A percentile compares a stretch with the other conserved stretches of the same genome.
Conservation (phyloP, 1,284 basidiomycete species). For the Neolentinus lepideus region DNA sequence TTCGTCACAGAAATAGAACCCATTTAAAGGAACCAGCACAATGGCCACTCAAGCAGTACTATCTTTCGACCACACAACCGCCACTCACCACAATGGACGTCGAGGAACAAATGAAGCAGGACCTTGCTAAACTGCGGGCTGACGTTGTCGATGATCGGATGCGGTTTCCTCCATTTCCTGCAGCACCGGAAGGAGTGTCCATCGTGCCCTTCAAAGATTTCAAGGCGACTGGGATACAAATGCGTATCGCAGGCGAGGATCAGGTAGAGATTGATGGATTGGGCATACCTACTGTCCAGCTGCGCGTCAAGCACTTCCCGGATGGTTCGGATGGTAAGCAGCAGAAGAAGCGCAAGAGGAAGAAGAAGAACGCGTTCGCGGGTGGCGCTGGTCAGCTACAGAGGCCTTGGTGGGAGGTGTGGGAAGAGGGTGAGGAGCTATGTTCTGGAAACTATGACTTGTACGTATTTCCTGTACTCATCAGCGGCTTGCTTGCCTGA, state of each 20-base stretch:
- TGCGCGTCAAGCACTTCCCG: constrained; percentile 41
- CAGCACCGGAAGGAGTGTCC: constrained; percentile 37
- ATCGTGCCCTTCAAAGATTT: constrained; percentile 55
- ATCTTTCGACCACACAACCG: too few relatives aligned
- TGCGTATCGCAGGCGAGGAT: constrained; percentile 28
- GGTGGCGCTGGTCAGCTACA: constrained; percentile 17
- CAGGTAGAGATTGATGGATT: constrained; percentile 46
- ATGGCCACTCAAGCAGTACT: too few relatives aligned
- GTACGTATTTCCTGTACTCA: neutral
- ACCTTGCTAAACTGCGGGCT: neutral
- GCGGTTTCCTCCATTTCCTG: constrained; percentile 57
- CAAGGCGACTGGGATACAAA: constrained; percentile 51
- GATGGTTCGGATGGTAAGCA: constrained; percentile 28
- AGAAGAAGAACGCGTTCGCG: constrained; percentile 9
- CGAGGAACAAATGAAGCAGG: neutral
- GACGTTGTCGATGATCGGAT: neutral
- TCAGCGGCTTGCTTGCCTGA: neutral
- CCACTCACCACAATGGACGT: neutral
- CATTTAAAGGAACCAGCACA: neutral
- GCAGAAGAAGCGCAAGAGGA: constrained; percentile 31
- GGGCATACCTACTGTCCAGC: constrained; percentile 55
- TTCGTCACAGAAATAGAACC: neutral
- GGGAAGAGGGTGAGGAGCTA: constrained; percentile 48
- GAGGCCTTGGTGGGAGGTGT: constrained; percentile 56
- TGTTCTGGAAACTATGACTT: neutral